Base-by-base conservation (phyloP, 257 asterid species). In the Plantago ovata region DNA sequence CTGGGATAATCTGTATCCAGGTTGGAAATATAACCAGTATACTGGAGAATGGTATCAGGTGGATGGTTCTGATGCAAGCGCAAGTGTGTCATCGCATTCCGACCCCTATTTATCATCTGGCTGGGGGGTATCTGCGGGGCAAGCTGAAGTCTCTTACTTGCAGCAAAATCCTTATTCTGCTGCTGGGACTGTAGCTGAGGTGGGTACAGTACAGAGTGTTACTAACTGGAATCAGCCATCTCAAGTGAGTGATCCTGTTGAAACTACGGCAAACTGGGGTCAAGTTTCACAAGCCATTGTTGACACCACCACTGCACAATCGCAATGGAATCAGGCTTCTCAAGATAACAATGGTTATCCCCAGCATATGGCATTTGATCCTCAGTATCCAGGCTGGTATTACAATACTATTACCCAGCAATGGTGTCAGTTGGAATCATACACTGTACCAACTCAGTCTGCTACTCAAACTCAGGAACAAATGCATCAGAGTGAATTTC, bases 381-480 rank as follows among this genome's bases (percentile, higher is more conserved):
- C 95, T 69, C 86, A 81, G 67, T 92, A 85, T 80, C 96, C 96
- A 49, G 96, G 81, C 19, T 92, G 95, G 95, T 88, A 84, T 69
- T 92, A 85, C 65, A 95, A 92, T 72, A 77, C 94, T 41, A 74
- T 55, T 69, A 71, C 86, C 22, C 82, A 76, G 62, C 84, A 82
- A 53, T 89, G 97, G 97, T 71, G 73, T 13, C 19, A 75, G n/a
- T 74, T 93, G 71, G 96, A 92, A 36, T 70, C 84, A 4, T 84
- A 85, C 50, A 49, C 63, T 38, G 48, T 79, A 44, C 70, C 93
- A 47, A 63, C 38, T 50, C 94, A 75, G 62, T 69, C 86, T 36
- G 64, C 75, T 49, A 56, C 62, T 63, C 81, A 79, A 72, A 64
- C 60, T 52, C 83, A 82, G 56, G 75, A 56, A 64, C 83, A 78